These are phyloP conservation scores for Neurospora sp. DNA, from an alignment of 495 filamentous ascomycete genomes.

Conservation along the genomic window DNA sequence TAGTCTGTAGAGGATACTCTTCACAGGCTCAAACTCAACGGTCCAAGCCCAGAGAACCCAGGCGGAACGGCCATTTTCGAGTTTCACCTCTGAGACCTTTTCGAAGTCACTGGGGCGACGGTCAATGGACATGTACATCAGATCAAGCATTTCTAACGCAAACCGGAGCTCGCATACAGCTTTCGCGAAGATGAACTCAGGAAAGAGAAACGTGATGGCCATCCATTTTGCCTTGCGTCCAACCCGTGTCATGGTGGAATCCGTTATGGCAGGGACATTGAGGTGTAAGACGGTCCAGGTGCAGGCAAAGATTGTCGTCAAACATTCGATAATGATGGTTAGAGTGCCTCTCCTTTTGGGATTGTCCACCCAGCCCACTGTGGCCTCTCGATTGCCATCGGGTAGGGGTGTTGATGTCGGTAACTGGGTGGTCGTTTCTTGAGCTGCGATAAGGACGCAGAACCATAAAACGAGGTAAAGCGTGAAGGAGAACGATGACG, in stretches of 20 bases:
- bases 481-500: neutral
- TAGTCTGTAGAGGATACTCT: neutral
- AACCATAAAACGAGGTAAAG: neutral
- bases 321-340: neutral
- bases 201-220: neutral
- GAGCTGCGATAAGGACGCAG: neutral
- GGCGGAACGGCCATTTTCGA: neutral
- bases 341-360: neutral
- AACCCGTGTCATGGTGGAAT: neutral
- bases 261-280: neutral
- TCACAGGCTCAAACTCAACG: neutral
- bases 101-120: neutral
- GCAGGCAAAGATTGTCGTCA: neutral
- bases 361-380: neutral
- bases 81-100: neutral
- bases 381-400: neutral
- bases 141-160: neutral
- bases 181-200: neutral
- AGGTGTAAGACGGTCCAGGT: neutral
- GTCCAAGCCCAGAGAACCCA: neutral
- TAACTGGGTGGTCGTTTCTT: neutral
- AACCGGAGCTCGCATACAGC: neutral
- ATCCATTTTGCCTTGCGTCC: neutral
- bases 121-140: neutral
- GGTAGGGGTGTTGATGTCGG: neutral